Percentiles rank a stretch among this genome's conserved stretches.
These are phyloP conservation scores for Tricholoma terreum DNA, from an alignment of 768 basidiomycete genomes.

Conservation along the genomic window DNA sequence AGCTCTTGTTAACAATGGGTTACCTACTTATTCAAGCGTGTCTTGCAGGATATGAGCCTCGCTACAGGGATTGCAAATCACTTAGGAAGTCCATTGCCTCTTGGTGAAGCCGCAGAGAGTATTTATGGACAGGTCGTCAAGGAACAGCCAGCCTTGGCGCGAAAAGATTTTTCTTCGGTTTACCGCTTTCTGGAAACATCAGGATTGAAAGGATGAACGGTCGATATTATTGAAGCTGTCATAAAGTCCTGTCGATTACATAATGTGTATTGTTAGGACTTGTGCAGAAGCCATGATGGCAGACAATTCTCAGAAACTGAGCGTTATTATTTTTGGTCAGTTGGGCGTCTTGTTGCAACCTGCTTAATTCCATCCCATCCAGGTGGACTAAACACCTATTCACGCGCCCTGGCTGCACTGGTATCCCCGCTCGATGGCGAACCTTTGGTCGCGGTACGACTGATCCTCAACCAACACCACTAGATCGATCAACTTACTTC, in stretches of 20 bases:
- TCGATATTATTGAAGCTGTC: too few species aligned
- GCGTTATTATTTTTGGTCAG: conserved; percentile 76
- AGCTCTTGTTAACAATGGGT: background rate
- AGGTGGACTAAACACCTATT: conserved; percentile 83
- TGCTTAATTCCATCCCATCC: conserved; percentile 10
- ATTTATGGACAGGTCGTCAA: conserved; percentile 59
- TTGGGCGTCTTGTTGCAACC: conserved; percentile 6
- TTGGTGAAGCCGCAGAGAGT: conserved; percentile 60
- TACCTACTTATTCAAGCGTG: conserved; percentile 4
- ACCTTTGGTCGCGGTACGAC: conserved; percentile 67
- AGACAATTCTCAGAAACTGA: conserved; percentile 43
- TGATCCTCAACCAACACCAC: conserved; percentile 1
- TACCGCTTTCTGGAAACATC: conserved; percentile 56
- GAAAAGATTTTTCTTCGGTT: conserved; percentile 79
- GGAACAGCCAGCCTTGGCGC: conserved; percentile 55
- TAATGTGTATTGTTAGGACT: background rate
- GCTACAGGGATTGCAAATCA: conserved; percentile 61
- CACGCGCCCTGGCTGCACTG: conserved; percentile 64
- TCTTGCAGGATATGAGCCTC: conserved; percentile 75
- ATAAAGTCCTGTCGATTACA: background rate
- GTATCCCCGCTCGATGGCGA: conserved; percentile 69
- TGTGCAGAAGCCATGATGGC: conserved; percentile 22
- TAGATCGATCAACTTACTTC: conserved; percentile 14
- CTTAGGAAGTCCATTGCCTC: conserved; percentile 50
- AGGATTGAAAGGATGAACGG: conserved; percentile 11